Conservation (phyloP, 176 grass and related monocot genomes). For the Luzula sylvatica region DNA sequence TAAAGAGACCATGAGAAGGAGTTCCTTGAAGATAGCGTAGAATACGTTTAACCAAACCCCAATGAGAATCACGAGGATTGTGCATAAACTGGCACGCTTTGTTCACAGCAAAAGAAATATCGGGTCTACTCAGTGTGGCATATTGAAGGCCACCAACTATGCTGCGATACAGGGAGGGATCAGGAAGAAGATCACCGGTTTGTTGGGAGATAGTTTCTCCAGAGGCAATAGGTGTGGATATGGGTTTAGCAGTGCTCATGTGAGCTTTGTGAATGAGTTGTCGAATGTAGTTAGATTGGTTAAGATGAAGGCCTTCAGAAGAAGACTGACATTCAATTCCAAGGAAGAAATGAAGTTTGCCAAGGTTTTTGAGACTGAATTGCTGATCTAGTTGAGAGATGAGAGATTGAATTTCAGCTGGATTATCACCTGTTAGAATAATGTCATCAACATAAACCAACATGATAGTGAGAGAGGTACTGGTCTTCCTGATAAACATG, state of each 20-base stretch:
- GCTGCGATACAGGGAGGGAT: not conserved
- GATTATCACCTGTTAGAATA: not conserved
- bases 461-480: not conserved
- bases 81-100: constrained; percentile 5
- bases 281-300: not conserved
- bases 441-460: constrained; percentile 3
- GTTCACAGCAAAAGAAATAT: too few relatives aligned
- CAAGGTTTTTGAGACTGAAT: not conserved
- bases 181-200: not conserved
- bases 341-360: not conserved
- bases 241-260: not conserved
- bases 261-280: not conserved
- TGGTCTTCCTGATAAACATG: not conserved
- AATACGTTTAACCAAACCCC: too few relatives aligned
- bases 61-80: not conserved
- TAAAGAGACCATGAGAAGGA: not conserved
- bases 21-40: too few relatives aligned
- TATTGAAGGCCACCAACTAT: not conserved
- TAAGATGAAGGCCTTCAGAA: not conserved
- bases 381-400: not conserved
- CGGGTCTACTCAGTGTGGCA: too few relatives aligned
- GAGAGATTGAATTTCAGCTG: not conserved
- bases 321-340: not conserved
- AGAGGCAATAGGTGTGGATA: not conserved
- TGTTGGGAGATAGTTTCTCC: not conserved